phyloP scores from a whole-genome alignment of 805 yeast genomes.

The Hanseniaspora thailandica region DNA sequence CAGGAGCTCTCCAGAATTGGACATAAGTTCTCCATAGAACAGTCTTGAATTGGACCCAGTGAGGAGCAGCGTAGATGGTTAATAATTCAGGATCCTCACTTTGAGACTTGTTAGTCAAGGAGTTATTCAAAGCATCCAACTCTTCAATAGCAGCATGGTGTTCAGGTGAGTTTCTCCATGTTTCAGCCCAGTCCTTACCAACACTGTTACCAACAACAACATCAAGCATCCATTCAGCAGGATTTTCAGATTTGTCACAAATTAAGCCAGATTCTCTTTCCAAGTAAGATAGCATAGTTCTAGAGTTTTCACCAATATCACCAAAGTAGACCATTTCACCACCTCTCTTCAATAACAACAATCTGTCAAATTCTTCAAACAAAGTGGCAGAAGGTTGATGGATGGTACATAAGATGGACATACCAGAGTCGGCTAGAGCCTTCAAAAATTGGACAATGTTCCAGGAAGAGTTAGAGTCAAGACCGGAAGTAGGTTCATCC shows the following conservation, averaged over 20 bases:
- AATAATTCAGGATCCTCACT: constrained; percentile 31
- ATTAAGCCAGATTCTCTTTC: constrained; percentile 62
- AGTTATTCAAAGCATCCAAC: constrained; percentile 43
- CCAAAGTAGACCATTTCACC: constrained; percentile 77
- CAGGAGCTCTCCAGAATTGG: constrained; percentile 57
- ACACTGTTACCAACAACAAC: constrained; percentile 36
- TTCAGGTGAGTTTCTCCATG: constrained; percentile 47
- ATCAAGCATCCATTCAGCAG: constrained; percentile 59
- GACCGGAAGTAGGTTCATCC: constrained; percentile 67
- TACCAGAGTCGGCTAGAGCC: constrained; percentile 58
- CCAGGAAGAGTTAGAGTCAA: constrained; percentile 59
- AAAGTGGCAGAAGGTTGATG: constrained; percentile 68
- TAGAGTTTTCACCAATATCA: constrained; percentile 57
- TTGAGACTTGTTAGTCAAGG: constrained; percentile 26
- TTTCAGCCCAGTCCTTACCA: constrained; percentile 58
- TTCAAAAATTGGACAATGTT: constrained; percentile 55
- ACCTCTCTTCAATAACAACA: constrained; percentile 57
- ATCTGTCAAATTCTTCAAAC: constrained; percentile 55
- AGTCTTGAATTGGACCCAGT: constrained; percentile 32
- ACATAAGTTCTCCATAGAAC: constrained; percentile 43
- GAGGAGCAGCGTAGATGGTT: constrained; percentile 37
- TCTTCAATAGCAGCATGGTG: constrained; percentile 41
- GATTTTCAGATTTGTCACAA: constrained; percentile 51
- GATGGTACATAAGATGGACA: constrained; percentile 63
- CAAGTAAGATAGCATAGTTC: constrained; percentile 49